phyloP scores from a whole-genome alignment of 1,139 yeast species.

The Protomyces arabidopsidicola region DNA sequence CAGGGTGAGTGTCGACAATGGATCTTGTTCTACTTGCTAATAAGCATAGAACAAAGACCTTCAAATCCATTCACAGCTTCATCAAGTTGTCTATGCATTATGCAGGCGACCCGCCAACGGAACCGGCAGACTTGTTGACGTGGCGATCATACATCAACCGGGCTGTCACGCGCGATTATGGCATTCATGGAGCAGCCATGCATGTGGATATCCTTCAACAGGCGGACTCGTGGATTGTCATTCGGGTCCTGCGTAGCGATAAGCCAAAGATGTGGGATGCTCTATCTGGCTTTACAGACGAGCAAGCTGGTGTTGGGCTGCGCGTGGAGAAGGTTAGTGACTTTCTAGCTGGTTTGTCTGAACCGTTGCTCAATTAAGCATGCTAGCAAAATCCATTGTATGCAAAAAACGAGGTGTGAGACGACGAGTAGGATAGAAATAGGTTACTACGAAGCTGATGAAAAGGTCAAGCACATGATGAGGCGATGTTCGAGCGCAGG shows the following conservation, averaged over 20 bases:
- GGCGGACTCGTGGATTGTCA: background rate
- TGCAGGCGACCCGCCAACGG: background rate
- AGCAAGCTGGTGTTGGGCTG: background rate
- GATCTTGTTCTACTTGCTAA: background rate
- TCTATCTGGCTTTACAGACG: background rate
- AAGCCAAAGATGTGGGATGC: background rate
- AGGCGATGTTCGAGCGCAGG: constrained; percentile 26
- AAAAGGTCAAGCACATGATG: background rate
- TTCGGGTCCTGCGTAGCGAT: background rate
- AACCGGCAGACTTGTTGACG: background rate
- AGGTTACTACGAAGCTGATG: no score
- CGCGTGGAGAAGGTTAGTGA: background rate
- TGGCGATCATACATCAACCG: background rate
- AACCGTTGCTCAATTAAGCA: background rate
- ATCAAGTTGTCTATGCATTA: background rate
- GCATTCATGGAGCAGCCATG: background rate
- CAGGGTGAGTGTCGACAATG: background rate
- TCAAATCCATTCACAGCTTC: background rate
- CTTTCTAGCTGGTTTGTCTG: background rate
- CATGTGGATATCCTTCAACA: background rate
- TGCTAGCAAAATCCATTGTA: background rate
- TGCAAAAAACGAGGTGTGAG: no score
- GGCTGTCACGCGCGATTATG: background rate
- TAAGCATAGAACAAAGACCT: background rate
- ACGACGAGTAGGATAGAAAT: no score